phyloP scores from a whole-genome alignment of 1,139 yeast genomes.

The Saccharomycopsis phalli region DNA sequence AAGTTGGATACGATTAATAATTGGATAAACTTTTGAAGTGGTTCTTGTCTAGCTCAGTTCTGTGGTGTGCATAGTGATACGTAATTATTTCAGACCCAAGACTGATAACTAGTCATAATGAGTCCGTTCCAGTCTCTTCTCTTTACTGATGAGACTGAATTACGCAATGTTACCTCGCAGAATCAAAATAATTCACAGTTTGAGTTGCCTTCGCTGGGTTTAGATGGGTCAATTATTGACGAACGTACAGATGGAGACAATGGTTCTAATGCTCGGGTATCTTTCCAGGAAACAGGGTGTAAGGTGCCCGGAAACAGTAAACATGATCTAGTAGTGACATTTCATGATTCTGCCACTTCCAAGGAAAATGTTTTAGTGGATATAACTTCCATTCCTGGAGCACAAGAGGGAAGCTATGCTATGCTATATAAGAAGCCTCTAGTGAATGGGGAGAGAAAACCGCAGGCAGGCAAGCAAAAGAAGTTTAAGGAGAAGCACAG shows the following conservation, averaged over 20 bases:
- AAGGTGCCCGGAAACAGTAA: not conserved
- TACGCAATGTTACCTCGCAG: not conserved
- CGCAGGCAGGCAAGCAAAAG: slow-evolving; percentile 3
- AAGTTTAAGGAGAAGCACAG: slow-evolving; percentile 25
- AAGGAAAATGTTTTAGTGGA: slow-evolving; percentile 57
- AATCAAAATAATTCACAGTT: not conserved
- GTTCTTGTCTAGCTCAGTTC: too few species aligned
- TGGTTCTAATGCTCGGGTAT: too few species aligned
- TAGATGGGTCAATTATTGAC: not conserved
- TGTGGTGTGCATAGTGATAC: too few species aligned
- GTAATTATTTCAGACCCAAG: not conserved
- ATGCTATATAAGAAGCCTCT: slow-evolving; percentile 26
- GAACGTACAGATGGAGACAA: too few species aligned
- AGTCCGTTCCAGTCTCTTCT: slow-evolving; percentile 4
- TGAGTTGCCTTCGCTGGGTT: not conserved
- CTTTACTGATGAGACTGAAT: not conserved
- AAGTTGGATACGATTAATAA: too few species aligned
- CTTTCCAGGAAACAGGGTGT: too few species aligned
- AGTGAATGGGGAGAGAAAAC: slow-evolving; percentile 11
- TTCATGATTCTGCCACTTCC: slow-evolving; percentile 62
- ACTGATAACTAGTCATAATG: not conserved
- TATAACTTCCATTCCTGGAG: slow-evolving; percentile 45
- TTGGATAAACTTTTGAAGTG: too few species aligned
- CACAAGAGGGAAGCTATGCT: slow-evolving; percentile 65
- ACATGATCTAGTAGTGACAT: slow-evolving; percentile 45